A percentile compares a stretch with the other conserved stretches of the same genome.
Conservation (phyloP, 805 yeast genomes). For the Lipomyces starkeyi region DNA sequence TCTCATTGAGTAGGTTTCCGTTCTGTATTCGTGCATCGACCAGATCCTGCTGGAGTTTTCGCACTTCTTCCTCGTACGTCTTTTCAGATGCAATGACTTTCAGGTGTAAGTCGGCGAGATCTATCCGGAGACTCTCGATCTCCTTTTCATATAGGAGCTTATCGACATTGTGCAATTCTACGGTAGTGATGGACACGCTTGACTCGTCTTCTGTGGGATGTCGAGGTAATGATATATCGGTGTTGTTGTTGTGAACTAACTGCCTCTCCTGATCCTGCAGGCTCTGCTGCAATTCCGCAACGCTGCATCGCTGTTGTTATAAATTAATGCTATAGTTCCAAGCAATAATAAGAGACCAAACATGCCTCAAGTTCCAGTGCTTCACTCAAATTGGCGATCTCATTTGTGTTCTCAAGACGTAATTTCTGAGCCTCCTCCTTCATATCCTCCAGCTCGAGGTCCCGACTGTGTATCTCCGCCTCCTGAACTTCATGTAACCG, state of each 20-base stretch:
- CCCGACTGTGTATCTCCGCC: slow-evolving; percentile 14
- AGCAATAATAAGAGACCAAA: not conserved
- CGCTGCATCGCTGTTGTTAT: not conserved
- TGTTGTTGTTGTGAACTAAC: not conserved
- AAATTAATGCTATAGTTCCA: not conserved
- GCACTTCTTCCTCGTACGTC: slow-evolving; percentile 4
- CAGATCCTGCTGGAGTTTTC: slow-evolving; percentile 8
- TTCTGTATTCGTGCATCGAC: slow-evolving; percentile 7
- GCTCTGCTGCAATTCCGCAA: not conserved
- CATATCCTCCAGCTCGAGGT: slow-evolving; percentile 9
- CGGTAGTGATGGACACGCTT: not conserved
- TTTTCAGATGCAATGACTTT: slow-evolving; percentile 9
- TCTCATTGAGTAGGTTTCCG: slow-evolving; percentile 6
- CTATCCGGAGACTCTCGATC: slow-evolving; percentile 29
- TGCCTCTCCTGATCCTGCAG: not conserved
- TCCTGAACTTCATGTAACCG: slow-evolving; percentile 26
- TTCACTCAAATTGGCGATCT: slow-evolving; percentile 4
- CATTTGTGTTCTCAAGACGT: slow-evolving; percentile 1
- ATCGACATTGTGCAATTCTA: not conserved
- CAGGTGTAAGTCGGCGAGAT: slow-evolving; percentile 24
- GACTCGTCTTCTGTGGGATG: not conserved
- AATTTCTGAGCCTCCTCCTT: not conserved
- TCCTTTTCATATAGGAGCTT: slow-evolving; percentile 19
- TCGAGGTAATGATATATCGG: not conserved
- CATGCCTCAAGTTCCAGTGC: slow-evolving; percentile 27